Percentiles rank a stretch among this genome's conserved stretches.
Evolutionary conservation across 768 basidiomycete genomes (phyloP).

Genomic region (Mycena polygramma): DNA sequence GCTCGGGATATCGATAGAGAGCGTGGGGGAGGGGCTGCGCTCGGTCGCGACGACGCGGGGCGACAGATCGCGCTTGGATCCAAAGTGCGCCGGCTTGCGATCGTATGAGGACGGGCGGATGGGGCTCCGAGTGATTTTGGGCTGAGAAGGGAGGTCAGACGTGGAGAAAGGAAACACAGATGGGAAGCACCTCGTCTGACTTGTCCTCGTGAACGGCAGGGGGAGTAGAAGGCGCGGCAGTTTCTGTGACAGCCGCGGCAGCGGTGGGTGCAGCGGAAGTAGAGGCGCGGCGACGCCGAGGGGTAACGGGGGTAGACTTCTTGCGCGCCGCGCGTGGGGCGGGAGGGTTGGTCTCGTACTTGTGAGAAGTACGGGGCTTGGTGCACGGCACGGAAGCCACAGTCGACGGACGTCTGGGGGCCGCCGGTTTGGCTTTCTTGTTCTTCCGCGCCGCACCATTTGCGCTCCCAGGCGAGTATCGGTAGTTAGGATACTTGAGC

Average conservation of each 20-base stretch:
- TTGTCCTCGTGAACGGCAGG: no score
- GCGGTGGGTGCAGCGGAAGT: neutral
- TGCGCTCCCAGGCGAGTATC: conserved; percentile 44
- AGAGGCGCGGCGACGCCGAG: neutral
- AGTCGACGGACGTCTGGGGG: neutral
- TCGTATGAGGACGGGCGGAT: conserved; percentile 14
- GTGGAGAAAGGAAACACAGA: neutral
- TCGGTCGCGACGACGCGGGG: conserved; percentile 14
- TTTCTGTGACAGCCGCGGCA: neutral
- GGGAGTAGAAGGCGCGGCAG: no score
- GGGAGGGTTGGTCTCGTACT: conserved; percentile 14
- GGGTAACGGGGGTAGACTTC: conserved; percentile 4
- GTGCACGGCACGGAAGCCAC: neutral
- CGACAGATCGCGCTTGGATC: conserved; percentile 18
- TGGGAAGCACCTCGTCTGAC: neutral
- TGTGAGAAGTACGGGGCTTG: no score
- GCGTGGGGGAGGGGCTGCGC: conserved; percentile 8
- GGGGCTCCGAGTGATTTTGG: conserved; percentile 7
- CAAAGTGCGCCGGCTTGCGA: conserved; percentile 19
- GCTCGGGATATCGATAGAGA: neutral
- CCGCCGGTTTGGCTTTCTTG: neutral
- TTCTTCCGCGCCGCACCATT: conserved; percentile 13
- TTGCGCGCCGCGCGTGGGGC: conserved; percentile 9
- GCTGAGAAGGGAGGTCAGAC: neutral
- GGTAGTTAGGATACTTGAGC: conserved; percentile 62